Base-by-base conservation (phyloP, 1,284 basidiomycete species). In the Golubevia sp. region DNA sequence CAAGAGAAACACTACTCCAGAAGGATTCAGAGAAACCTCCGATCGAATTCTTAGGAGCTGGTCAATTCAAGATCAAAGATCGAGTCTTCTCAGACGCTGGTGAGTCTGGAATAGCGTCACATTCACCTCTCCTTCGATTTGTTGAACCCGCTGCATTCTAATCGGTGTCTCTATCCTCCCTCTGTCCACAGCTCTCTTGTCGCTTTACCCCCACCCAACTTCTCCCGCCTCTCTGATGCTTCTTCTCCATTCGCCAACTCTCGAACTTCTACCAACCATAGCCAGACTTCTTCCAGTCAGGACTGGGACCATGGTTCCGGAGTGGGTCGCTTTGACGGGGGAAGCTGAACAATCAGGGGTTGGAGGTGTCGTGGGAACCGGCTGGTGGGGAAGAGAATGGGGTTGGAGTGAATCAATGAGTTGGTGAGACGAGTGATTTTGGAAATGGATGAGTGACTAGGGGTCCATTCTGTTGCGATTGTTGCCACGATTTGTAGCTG, bases 301-400 rank as follows among this genome's bases (percentile, higher is more conserved):
- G 15, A 72, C 73, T 11, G 73, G 63, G 1, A 67, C 70, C 3
- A 63, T 64, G 63, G 57, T 68, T 1, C 73, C 73, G 7, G 73
- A 74, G 25, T 74, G 66, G 65, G 49, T 73, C n/a, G 70, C 73
- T 23, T 26, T 56, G 3, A 67, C 65, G n/a, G 4, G 8, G 3
- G 57, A 60, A 5, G 61, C 66, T 0, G 65, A 67, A 34, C 65
- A 67, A 61, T 63, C 66, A 63, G 68, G 44, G 23, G 13, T 27
- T 53, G 56, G 71, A 44, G 61, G 38, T 44, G 38, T 18, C 11
- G 38, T 44, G 11, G 34, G 38, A 18, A 44, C 38, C 18, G 38
- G 38, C 13, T 44, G 11, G 34, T 8, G 38, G 11, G 38, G 38
- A 44, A 44, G 38, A 44, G 38, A 44, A 13, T 44, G 38, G 38